Base-by-base conservation (phyloP, 306 rosid species). In the Heteromeles arbutifolia region DNA sequence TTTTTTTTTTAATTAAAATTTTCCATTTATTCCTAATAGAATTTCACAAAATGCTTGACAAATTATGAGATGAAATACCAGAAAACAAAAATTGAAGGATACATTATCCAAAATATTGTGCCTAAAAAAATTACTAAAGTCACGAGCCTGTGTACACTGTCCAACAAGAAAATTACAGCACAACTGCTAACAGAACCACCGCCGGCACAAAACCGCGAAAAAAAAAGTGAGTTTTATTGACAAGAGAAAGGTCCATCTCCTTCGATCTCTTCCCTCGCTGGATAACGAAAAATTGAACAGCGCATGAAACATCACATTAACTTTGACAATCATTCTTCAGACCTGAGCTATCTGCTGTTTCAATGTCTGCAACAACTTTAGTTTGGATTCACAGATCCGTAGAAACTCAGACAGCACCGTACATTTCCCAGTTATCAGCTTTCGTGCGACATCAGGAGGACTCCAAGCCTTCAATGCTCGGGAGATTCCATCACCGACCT, bases 381-480 rank as follows among this genome's bases (percentile, higher is more conserved):
- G 37, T 66, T 96, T 96, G 61, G 90, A 86, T 69, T 84, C 94
- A 43, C 99, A 92, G 25, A 88, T 89, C 57, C 68, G 74, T 31
- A 84, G 82, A 78, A 96, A 88, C 69, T 92, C 94, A 11, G 71
- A 80, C 75, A 89, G 66, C 19, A 75, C 85, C 77, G 74, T 78
- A 66, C 73, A 81, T 85, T 92, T 96, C 77, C 97, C 97, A 2
- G 82, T 82, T 41, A 85, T 66, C 29, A 96, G 85, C 84, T 92
- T 96, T 75, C 96, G 86, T 28, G 89, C 91, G 22, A 88, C 92
- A 41, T 96, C 93, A 26, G 84, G 87, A 26, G 87, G 83, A 77
- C 75, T 87, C 99, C 99, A 96, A 67, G 91, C 84, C 79, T 84
- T 86, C 41, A 96, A 74, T 71, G 96, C 87, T 67, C 74, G 89